Evolutionary conservation across 768 basidiomycete species (phyloP), one percentile per base, ranked within the genome.

Genomic region (Lactarius psammicola): DNA sequence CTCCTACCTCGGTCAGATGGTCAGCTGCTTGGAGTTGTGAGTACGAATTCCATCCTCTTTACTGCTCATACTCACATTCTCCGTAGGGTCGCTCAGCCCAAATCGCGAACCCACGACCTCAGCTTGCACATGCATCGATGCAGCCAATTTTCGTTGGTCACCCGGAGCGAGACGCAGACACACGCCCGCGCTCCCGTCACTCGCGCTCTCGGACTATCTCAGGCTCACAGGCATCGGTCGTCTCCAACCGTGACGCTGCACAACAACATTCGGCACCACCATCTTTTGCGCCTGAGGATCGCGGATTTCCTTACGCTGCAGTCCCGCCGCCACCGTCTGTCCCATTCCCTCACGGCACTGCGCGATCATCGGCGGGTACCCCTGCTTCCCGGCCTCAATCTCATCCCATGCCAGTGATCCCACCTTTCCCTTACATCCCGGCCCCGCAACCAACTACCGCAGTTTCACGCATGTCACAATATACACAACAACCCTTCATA

Each of bases 1-100:
- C 38, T 68, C 56, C 20, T 55, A 4, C 51, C 65, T 8, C n/a
- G 46, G 40, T 10, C 17, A 28, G 60, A 68, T 0, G 67, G 67
- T 8, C 67, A 68, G 54, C 67, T 68, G 20, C 64, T 68, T 38
- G 67, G 67, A 28, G 60, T 62, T 57, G 64, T 66, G 42, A 34
- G 65, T 38, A 20, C 15, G 9, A 18, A 30, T 59, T 33, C 46
- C n/a, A 6, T 54, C 38, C n/a, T 38, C 26, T 36, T 44, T 10
- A 8, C 34, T 46, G 3, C 20, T 3, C 33, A 11, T 8, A 7
- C 40, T 46, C 42, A 58, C 30, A 18, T 38, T 13, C 31, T 17
- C 28, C 11, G 5, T 17, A 67, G 66, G 66, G 66, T 36, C 66
- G 66, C 57, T 28, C 49, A 6, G 36, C 23, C 7, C 61, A 42